These are phyloP conservation scores for Oxytropis ochrocephala DNA, from an alignment of 306 rosid species.

Conservation along the genomic window DNA sequence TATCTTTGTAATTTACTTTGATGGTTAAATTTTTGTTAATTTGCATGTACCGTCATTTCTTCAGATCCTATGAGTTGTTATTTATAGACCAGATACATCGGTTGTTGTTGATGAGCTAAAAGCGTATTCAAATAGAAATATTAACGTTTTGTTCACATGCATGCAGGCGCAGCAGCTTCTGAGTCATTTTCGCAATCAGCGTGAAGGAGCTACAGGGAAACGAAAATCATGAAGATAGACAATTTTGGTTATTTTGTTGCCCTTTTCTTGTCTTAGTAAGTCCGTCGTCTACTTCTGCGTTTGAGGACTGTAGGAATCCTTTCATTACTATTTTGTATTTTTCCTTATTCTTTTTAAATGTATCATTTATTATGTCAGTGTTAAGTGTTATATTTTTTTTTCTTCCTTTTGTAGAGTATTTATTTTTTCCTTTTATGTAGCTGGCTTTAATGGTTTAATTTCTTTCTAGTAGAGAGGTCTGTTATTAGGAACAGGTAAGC, in stretches of 20 bases:
- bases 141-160: conserved; percentile 13
- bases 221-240: conserved; percentile 46
- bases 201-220: conserved; percentile 71
- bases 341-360: conserved; percentile 20
- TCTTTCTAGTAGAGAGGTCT: neutral
- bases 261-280: neutral
- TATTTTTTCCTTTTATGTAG: neutral
- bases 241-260: conserved; percentile 28
- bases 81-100: neutral
- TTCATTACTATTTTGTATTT: conserved; percentile 24
- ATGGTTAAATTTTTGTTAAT: neutral
- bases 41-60: neutral
- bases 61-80: neutral
- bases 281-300: conserved; percentile 11
- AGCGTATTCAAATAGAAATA: too few species aligned
- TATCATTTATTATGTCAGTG: conserved; percentile 25
- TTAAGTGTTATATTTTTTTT: neutral
- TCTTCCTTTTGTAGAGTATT: conserved; percentile 2
- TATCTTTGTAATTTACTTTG: conserved; percentile 2
- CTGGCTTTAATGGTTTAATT: conserved; percentile 7
- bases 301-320: conserved; percentile 12
- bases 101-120: too few species aligned
- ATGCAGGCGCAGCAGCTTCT: conserved; percentile 95
- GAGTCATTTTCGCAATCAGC: conserved; percentile 85
- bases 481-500: conserved; percentile 3